Evolutionary conservation across 306 rosid genomes (phyloP), one percentile per base, ranked within the genome.

Genomic region (Ziziphus jujuba): DNA sequence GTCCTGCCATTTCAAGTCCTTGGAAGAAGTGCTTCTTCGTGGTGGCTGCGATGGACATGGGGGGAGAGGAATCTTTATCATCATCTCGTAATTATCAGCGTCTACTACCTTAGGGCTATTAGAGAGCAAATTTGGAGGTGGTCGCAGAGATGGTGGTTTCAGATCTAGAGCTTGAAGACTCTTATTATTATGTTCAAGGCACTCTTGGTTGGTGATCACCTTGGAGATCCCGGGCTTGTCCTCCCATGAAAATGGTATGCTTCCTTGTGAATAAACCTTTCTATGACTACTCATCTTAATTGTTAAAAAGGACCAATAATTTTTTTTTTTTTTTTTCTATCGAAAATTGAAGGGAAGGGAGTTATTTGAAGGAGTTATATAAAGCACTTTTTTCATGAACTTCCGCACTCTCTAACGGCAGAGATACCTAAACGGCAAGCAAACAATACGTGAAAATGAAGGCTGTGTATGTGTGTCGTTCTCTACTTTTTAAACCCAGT

Each of bases 221-320:
- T 91, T 87, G 61, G 87, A 88, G 64, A 91, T 70, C 14, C 97
- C 96, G 0, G 95, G 97, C 50, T 77, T 81, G 77, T 83, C 91
- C 70, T 91, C 97, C 97, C 96, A 91, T 2, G 96, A 80, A 56
- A 91, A 91, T 70, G 95, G 97, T 82, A 91, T 76, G 91, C 87
- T 91, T 77, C 97, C 91, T 36, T 82, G 82, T 7, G 97, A 91
- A 76, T 79, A 76, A 75, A 80, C 75, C 67, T 72, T 91, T 47
- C 84, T 82, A 72, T 91, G 90, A 67, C 82, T 86, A 67, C 82
- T 86, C 96, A 88, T 78, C 25, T 24, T n/a, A n/a, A n/a, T n/a
- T 34, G 57, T 44, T 35, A 51, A 6, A 49, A 10, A 17, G 49
- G 44, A 7, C 58, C n/a, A n/a, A n/a, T n/a, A n/a, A n/a, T n/a